Evolutionary conservation across 495 filamentous ascomycete genomes (phyloP), one percentile per base, ranked within the genome.

Genomic region (Penicillium maclennaniae): DNA sequence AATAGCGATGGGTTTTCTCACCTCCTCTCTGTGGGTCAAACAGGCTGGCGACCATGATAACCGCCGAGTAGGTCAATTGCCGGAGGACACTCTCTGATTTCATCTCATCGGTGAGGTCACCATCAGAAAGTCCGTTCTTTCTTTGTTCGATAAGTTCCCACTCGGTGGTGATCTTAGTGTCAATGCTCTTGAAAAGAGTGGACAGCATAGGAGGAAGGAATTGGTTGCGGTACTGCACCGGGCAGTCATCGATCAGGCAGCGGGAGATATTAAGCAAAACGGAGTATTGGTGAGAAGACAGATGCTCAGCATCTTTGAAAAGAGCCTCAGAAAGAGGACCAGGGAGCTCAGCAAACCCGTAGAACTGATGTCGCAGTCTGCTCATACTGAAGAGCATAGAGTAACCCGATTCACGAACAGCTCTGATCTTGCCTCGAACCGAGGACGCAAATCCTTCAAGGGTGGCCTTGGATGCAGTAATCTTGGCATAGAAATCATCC

Each of bases 1-100:
- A 43, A n/a, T 20, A 7, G 14, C 38, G 39, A 42, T 20, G 23
- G 49, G 12, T 14, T n/a, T 38, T 48, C 63, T 53, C 65, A 77
- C 74, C 72, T 55, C 71, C 75, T 68, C 75, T 78, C 49, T 83
- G 78, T 12, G 88, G 88, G 64, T 96, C 92, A 9, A 97, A 77
- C 48, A 97, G 79, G 50, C 87, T 87, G 21, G 91, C 87, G 40
- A 96, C 88, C 79, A 97, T 87, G 53, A 92, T 85, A 12, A 96
- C 89, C 7, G 92, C 88, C 34, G 90, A 88, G 65, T 92, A 90
- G 1, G 93, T 96, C 43, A 97, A 76, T 53, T 95, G 89, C n/a
- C 93, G 83, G 28, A 99, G 76, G 23, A 97, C 93, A 67, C 92
- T 97, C 65, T 99, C 93, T 17, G 89, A 86, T 70, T 95, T 96